Conservation (phyloP, 805 yeast species). For the Starmerella stigmatis region DNA sequence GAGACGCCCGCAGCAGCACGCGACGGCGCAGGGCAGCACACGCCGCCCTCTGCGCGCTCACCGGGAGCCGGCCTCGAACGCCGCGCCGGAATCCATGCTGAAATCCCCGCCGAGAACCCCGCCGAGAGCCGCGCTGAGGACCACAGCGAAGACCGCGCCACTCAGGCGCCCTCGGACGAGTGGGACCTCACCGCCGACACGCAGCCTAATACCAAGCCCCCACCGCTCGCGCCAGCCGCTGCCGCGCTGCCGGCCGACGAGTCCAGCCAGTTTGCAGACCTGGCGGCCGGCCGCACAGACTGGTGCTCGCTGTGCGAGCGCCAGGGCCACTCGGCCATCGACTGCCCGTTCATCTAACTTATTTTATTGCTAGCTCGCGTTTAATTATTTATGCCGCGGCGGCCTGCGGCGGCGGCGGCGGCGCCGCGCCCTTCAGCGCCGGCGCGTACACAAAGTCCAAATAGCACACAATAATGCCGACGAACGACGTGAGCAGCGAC, state of each 20-base stretch:
- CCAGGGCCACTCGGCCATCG: conserved; percentile 75
- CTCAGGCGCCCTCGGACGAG: neutral
- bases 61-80: no score
- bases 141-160: no score
- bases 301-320: conserved; percentile 95
- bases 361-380: neutral
- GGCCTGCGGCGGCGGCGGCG: neutral
- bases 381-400: neutral
- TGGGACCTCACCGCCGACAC: neutral
- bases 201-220: neutral
- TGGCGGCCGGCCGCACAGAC: conserved; percentile 58
- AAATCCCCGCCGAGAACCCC: no score
- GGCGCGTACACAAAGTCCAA: conserved; percentile 31
- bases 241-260: neutral
- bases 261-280: conserved; percentile 36
- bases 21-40: no score
- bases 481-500: conserved; percentile 26
- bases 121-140: no score
- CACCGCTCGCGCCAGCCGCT: neutral
- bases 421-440: conserved; percentile 5
- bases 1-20: no score
- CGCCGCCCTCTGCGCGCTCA: no score
- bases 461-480: conserved; percentile 30
- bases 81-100: no score
- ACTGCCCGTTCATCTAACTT: conserved; percentile 55